These are phyloP conservation scores for Penicillium sp. DNA, from an alignment of 2,329 filamentous ascomycete genomes.

Conservation along the genomic window DNA sequence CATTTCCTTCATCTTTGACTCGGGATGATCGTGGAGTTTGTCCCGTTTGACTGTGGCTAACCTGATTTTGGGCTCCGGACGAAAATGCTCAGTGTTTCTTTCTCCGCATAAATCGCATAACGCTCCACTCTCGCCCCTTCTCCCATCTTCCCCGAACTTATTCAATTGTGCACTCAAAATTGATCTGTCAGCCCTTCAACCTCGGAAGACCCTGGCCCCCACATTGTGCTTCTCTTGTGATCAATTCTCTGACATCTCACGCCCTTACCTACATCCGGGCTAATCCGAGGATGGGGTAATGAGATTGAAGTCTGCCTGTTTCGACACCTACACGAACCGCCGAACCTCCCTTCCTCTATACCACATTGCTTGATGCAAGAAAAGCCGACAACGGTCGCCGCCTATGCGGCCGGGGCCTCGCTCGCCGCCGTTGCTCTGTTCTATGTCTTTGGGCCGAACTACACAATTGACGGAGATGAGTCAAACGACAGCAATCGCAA, in stretches of 20 bases:
- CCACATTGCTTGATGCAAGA: slow-evolving; percentile 65
- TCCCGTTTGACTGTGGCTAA: slow-evolving; percentile 8
- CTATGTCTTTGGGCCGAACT: slow-evolving; percentile 97
- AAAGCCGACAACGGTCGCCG: slow-evolving; percentile 77
- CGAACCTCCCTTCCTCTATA: slow-evolving; percentile 4
- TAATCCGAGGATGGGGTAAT: slow-evolving; percentile 21
- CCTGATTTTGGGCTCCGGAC: not conserved
- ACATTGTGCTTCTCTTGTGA: not conserved
- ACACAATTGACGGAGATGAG: slow-evolving; percentile 83
- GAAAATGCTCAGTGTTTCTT: not conserved
- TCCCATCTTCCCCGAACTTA: slow-evolving; percentile 21
- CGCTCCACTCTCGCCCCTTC: slow-evolving; percentile 20
- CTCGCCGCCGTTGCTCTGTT: slow-evolving; percentile 92
- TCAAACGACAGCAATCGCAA: slow-evolving; percentile 63
- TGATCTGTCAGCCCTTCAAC: not conserved
- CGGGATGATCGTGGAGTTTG: slow-evolving; percentile 11
- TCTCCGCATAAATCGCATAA: slow-evolving; percentile 25
- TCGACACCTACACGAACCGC: slow-evolving; percentile 14
- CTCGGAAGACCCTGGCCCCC: not conserved
- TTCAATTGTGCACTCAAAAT: not conserved
- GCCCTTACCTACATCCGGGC: not conserved
- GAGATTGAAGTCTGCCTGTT: slow-evolving; percentile 15
- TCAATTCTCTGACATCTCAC: not conserved
- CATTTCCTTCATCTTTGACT: not conserved
- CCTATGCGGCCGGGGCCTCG: slow-evolving; percentile 92